phyloP scores from a whole-genome alignment of 345 rosid species.

The Clarkia xantiana region DNA sequence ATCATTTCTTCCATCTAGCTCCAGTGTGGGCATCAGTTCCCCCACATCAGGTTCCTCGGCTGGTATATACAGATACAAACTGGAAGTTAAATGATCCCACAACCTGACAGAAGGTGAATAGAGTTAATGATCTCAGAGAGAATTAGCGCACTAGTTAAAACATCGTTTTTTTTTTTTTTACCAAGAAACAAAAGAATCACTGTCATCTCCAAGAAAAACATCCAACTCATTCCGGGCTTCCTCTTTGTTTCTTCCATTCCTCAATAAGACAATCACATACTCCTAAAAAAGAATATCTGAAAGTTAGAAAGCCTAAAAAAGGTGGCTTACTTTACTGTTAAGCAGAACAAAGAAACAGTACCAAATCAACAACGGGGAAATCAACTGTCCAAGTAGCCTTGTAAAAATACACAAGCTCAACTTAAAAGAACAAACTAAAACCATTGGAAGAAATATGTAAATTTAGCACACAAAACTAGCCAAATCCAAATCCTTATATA shows the following conservation, averaged over 20 bases:
- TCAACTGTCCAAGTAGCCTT: too few relatives aligned
- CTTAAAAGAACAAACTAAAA: too few relatives aligned
- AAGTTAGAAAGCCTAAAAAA: background rate
- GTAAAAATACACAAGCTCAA: too few relatives aligned
- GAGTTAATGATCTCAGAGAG: background rate
- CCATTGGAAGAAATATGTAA: too few relatives aligned
- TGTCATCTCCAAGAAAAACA: slow-evolving; percentile 85
- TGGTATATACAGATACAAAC: slow-evolving; percentile 40
- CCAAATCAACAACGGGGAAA: too few relatives aligned
- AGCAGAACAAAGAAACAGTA: too few relatives aligned
- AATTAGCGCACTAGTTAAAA: background rate
- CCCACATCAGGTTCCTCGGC: slow-evolving; percentile 18
- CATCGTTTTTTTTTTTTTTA: slow-evolving; percentile 11
- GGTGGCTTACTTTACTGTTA: too few relatives aligned
- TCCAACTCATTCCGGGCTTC: slow-evolving; percentile 77
- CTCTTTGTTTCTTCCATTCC: slow-evolving; percentile 73
- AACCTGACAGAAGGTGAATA: slow-evolving; percentile 38
- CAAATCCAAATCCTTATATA: too few relatives aligned
- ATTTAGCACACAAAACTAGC: too few relatives aligned
- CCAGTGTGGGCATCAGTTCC: slow-evolving; percentile 14
- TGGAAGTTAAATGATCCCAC: slow-evolving; percentile 86
- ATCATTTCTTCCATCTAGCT: slow-evolving; percentile 18
- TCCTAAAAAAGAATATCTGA: slow-evolving; percentile 42
- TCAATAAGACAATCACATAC: slow-evolving; percentile 75
- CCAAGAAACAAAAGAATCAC: slow-evolving; percentile 80